Percentiles rank a stretch among this genome's conserved stretches.
Conservation (phyloP, 176 grass and related monocot species). For the Hsuehochloa calcarea region DNA sequence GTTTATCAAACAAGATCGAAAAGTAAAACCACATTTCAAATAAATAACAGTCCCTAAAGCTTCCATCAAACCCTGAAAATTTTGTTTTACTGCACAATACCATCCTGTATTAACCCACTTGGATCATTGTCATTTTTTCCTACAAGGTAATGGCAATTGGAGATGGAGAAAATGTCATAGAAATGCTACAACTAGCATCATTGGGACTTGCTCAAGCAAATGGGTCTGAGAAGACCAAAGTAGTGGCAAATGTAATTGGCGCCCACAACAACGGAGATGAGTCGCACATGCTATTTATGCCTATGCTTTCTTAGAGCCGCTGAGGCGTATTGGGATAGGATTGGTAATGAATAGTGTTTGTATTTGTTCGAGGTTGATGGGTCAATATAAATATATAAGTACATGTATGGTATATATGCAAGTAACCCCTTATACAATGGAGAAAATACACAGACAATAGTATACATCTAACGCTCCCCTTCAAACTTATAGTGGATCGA, state of each 20-base stretch:
- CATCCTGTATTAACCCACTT: not conserved
- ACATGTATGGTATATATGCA: too few species aligned
- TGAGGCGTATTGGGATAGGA: not conserved
- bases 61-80: not conserved
- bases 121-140: not conserved
- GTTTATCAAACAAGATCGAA: not conserved
- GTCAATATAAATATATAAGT: too few species aligned
- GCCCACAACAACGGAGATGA: conserved; percentile 79
- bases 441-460: too few species aligned
- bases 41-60: not conserved
- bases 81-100: not conserved
- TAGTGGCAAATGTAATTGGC: conserved; percentile 70
- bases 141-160: conserved; percentile 92
- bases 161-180: conserved; percentile 94
- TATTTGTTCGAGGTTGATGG: too few species aligned
- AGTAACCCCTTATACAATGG: too few species aligned
- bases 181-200: conserved; percentile 86
- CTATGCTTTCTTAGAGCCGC: conserved; percentile 68
- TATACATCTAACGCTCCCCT: too few species aligned
- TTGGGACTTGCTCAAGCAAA: conserved; percentile 90
- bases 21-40: not conserved
- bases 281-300: conserved; percentile 88
- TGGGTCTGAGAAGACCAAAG: conserved; percentile 87
- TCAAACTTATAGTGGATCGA: too few species aligned
- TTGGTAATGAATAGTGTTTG: too few species aligned